Evolutionary conservation across 108 stramenopile species (phyloP), one percentile per base, ranked within the genome.

Genomic region (Aurantiochytrium sp.): DNA sequence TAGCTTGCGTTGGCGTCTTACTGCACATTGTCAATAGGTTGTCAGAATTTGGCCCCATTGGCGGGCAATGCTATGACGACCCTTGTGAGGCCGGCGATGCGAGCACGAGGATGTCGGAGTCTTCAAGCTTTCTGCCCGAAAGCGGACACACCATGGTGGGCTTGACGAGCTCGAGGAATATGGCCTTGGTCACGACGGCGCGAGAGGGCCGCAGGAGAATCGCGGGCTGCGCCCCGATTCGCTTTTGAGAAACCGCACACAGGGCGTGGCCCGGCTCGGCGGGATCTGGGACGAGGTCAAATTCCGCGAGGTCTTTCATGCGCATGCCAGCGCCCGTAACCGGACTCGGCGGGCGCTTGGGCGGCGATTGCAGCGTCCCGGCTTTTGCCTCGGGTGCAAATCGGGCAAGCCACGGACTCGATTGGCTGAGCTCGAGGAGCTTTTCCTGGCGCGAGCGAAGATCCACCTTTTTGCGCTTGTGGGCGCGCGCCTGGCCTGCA

Each of bases 401-500:
- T 39, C 45, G 73, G 2, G 73, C 45, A 30, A 81, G 73, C 73
- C 73, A 81, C 12, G 73, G 73, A 48, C 73, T 81, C 42, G 73
- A 81, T 6, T 48, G n/a, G 19, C 45, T 48, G 42, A 81, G 45
- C 45, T 48, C 45, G 42, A 41, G 42, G n/a, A 81, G 45, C 32
- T 81, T 81, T 30, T 81, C 42, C 73, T 81, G 42, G 0, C 30
- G 21, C 24, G 42, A 48, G 30, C 42, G 39, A 6, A 81, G 4
- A 24, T 81, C 73, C 39, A 81, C 73, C 45, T 81, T 81, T 48
- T 81, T 81, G 10, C 3, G 10, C 39, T 81, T 81, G 59, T 65
- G 59, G 2, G 73, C 39, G 24, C 39, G 42, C 42, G 8, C 73
- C 73, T 81, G 36, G 2, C 42, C 45, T 27, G 39, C 73, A 8